Evolutionary conservation across 768 basidiomycete species (phyloP).

Genomic region (Royoungia palumana): DNA sequence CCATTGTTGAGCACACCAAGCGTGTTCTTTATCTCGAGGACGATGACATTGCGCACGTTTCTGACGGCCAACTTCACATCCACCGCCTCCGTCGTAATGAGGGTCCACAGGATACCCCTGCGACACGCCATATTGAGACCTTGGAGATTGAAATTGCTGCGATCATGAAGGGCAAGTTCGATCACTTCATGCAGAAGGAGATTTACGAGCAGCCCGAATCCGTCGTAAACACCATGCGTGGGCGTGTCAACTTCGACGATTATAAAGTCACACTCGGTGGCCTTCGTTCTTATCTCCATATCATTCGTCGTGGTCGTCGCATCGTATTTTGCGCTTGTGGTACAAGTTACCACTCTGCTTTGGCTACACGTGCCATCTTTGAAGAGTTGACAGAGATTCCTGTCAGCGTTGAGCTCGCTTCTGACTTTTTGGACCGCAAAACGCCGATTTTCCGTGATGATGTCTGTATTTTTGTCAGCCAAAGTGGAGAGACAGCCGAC

Average conservation of each 20-base stretch:
- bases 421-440: constrained; percentile 97
- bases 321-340: constrained; percentile 99
- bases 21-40: constrained; percentile 98
- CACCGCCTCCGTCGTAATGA: constrained; percentile 94
- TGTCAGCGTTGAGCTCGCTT: constrained; percentile 93
- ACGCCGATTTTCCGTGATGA: constrained; percentile 99
- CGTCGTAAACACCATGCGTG: constrained; percentile 99
- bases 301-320: constrained; percentile 91
- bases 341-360: constrained; percentile 94
- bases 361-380: constrained; percentile 96
- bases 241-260: constrained; percentile 96
- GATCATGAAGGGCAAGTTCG: constrained; percentile 99
- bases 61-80: constrained; percentile 96
- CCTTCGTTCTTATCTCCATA: constrained; percentile 89
- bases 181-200: constrained; percentile 99
- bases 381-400: constrained; percentile 99
- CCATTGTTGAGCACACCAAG: constrained; percentile 98
- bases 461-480: constrained; percentile 92
- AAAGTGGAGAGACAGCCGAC: constrained; percentile 98
- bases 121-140: constrained; percentile 92
- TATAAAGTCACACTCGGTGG: constrained; percentile 92
- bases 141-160: constrained; percentile 99
- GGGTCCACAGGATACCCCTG: constrained; percentile 51
- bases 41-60: constrained; percentile 97
- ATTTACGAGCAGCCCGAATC: constrained; percentile 99